Evolutionary conservation across 2,329 filamentous ascomycete species (phyloP), one percentile per base, ranked within the genome.

Genomic region (Monosporascus sp.): DNA sequence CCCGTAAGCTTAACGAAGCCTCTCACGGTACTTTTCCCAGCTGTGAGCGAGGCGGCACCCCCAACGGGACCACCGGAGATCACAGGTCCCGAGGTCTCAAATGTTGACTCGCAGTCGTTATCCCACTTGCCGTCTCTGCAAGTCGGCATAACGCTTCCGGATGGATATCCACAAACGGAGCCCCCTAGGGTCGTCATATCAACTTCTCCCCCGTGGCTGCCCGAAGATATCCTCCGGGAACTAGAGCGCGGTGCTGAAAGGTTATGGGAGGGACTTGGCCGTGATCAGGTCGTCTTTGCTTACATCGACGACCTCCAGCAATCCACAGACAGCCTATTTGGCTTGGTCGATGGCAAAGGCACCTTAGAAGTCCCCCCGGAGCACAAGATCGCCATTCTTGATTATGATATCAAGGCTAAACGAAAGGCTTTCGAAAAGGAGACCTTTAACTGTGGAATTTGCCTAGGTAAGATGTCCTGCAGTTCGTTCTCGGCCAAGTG

Each of bases 401-500:
- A 91, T 59, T 91, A 89, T 63, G 88, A 96, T 64, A 85, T 83
- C 54, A 85, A 86, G 56, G 85, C 88, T 7, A 88, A 87, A 65
- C 82, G 83, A 52, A 82, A 83, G 22, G 84, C 85, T 0, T 97
- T 97, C 66, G 86, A 94, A 56, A 84, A 84, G 60, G 88, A 87
- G 62, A 96, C 90, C 0, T 97, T 94, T 66, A 85, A 92, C 50
- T 97, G 93, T 60, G 90, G 88, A 2, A 81, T 97, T 48, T 97
- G 92, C 66, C 72, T 97, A 47, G 80, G 80, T 84, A 71, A 52
- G 75, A 59, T n/a, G 1, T 8, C 24, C 6, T 3, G 20, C 9
- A 24, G 26, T 27, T 36, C 24, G 36, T 26, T 7, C 16, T 48
- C n/a, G 34, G 16, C 6, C 11, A 40, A 24, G 8, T 24, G 46